phyloP scores from a whole-genome alignment of 148 eudicot genomes.

The Rhododendron kiyosumense region DNA sequence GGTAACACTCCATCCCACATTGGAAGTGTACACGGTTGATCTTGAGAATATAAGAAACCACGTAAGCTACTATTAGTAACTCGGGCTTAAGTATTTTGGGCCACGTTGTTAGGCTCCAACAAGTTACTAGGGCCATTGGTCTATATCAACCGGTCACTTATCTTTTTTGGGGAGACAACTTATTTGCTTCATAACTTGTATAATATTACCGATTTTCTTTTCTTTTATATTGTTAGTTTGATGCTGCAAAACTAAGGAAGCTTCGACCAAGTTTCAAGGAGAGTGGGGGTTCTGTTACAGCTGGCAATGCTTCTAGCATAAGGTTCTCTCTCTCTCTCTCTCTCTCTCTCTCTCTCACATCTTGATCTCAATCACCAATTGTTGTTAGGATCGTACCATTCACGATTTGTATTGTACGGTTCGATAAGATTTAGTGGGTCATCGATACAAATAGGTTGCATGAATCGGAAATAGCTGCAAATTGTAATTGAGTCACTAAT shows the following conservation, averaged over 20 bases:
- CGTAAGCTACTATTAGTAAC: neutral
- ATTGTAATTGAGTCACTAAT: neutral
- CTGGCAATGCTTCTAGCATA: constrained; percentile 92
- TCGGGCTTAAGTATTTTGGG: neutral
- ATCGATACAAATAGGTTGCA: neutral
- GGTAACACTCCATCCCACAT: neutral
- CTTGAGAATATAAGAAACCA: neutral
- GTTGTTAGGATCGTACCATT: neutral
- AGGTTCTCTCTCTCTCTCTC: constrained; percentile 46
- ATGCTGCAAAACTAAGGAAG: constrained; percentile 71
- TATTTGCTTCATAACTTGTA: neutral
- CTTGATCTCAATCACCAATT: neutral
- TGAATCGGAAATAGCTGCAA: neutral
- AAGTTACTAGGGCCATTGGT: neutral
- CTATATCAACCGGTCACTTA: neutral
- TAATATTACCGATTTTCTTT: neutral
- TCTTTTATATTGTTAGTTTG: constrained; percentile 45
- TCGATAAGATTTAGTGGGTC: neutral
- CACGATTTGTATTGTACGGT: neutral
- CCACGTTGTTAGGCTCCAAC: neutral
- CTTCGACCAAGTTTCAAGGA: constrained; percentile 87
- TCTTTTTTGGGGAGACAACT: neutral
- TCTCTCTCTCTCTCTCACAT: constrained; percentile 19
- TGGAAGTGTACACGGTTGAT: neutral
- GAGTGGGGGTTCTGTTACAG: constrained; percentile 83